Evolutionary conservation across 2,329 filamentous ascomycete species (phyloP).

Genomic region (Exophiala sideris): DNA sequence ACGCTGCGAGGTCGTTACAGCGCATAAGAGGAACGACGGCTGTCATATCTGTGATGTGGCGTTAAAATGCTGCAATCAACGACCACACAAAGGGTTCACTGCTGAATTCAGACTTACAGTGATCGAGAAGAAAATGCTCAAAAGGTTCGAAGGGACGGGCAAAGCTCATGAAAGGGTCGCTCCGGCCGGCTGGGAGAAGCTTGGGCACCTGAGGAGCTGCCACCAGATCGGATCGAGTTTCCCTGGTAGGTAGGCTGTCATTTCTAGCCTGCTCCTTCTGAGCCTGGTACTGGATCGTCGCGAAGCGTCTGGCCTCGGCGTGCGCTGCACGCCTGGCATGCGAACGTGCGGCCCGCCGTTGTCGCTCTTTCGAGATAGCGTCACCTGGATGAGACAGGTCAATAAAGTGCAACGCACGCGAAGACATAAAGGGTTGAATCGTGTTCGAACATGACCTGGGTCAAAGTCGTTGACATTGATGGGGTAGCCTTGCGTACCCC

Average conservation of each 20-base stretch:
- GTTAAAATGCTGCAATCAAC: not conserved
- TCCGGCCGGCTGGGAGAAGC: not conserved
- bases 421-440: no score
- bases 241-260: not conserved
- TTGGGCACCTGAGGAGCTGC: not conserved
- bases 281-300: not conserved
- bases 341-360: not conserved
- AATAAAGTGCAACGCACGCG: not conserved
- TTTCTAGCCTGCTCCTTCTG: not conserved
- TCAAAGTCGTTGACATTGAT: no score
- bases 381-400: not conserved
- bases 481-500: no score
- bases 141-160: not conserved
- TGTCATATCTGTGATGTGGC: not conserved
- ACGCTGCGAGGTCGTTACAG: not conserved
- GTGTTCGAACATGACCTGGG: no score
- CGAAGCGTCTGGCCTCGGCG: not conserved
- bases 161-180: constrained; percentile 1
- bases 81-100: not conserved
- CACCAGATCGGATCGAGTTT: not conserved
- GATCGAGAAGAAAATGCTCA: not conserved
- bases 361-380: not conserved
- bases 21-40: not conserved
- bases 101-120: not conserved
- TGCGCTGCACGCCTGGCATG: not conserved